These are phyloP conservation scores for Lasiosphaeris hirsuta DNA, from an alignment of 495 filamentous ascomycete genomes.

Conservation along the genomic window DNA sequence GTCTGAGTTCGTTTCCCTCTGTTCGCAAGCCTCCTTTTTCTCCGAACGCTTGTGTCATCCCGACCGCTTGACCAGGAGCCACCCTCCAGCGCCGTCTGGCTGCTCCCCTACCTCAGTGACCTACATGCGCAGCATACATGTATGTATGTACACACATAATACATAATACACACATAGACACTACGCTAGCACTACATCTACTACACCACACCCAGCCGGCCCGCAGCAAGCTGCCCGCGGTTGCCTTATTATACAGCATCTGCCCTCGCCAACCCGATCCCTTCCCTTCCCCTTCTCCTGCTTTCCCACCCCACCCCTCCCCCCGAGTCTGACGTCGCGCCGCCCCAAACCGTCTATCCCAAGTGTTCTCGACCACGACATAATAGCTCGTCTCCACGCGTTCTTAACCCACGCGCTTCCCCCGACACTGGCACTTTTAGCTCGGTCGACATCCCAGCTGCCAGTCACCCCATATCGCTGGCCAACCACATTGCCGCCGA, in stretches of 20 bases:
- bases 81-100: too few relatives aligned
- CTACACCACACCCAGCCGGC: conserved; percentile 9
- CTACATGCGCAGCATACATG: background rate
- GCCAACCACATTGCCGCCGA: conserved; percentile 16
- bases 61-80: background rate
- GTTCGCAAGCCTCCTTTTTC: conserved; percentile 14
- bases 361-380: background rate
- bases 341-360: background rate
- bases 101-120: background rate
- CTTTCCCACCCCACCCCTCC: conserved; percentile 9
- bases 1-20: conserved; percentile 2
- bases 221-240: conserved; percentile 8
- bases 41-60: conserved; percentile 20
- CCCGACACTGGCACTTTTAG: background rate
- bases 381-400: background rate
- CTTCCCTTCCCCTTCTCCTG: conserved; percentile 5
- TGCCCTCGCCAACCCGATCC: conserved; percentile 14
- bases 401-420: background rate
- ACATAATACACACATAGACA: background rate
- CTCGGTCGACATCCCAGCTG: background rate
- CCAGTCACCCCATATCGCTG: background rate
- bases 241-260: conserved; percentile 13
- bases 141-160: background rate
- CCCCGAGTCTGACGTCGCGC: conserved; percentile 4
- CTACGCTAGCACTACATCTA: background rate